Percentiles rank a stretch among this genome's conserved stretches.
phyloP scores from a whole-genome alignment of 2,329 filamentous ascomycete species.

The Coleophoma cylindrospora region DNA sequence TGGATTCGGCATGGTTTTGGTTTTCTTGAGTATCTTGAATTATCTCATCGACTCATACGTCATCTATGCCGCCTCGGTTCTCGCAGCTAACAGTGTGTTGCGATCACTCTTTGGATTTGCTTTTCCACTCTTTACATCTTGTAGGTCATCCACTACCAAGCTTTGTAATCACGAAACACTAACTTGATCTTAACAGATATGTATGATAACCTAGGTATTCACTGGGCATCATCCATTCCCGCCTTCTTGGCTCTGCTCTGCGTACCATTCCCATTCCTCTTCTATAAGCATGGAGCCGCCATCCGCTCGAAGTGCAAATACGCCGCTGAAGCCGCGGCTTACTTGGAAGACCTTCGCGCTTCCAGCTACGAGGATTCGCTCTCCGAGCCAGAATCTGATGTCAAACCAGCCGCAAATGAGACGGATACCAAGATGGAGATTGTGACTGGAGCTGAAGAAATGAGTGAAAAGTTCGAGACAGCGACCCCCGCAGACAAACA shows the following conservation, averaged over 20 bases:
- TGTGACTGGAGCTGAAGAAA: too few relatives aligned
- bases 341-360: background rate
- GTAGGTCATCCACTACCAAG: conserved; percentile 1
- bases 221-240: conserved; percentile 71
- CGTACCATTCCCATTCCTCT: conserved; percentile 70
- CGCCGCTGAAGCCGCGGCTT: conserved; percentile 55
- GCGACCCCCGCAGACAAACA: too few relatives aligned
- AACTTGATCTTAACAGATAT: conserved; percentile 21
- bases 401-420: too few relatives aligned
- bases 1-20: conserved; percentile 46
- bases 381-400: too few relatives aligned
- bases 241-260: conserved; percentile 70
- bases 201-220: conserved; percentile 54
- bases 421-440: too few relatives aligned
- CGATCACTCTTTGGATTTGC: conserved; percentile 67
- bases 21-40: conserved; percentile 62
- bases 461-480: too few relatives aligned
- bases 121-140: conserved; percentile 67
- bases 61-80: conserved; percentile 70
- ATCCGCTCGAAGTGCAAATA: conserved; percentile 68
- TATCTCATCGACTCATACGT: conserved; percentile 66
- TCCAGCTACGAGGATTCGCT: too few relatives aligned
- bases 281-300: conserved; percentile 63
- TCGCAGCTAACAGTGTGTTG: conserved; percentile 68
- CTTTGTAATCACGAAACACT: background rate